phyloP scores from a whole-genome alignment of 805 yeast genomes.

The Peterozyma xylosa region DNA sequence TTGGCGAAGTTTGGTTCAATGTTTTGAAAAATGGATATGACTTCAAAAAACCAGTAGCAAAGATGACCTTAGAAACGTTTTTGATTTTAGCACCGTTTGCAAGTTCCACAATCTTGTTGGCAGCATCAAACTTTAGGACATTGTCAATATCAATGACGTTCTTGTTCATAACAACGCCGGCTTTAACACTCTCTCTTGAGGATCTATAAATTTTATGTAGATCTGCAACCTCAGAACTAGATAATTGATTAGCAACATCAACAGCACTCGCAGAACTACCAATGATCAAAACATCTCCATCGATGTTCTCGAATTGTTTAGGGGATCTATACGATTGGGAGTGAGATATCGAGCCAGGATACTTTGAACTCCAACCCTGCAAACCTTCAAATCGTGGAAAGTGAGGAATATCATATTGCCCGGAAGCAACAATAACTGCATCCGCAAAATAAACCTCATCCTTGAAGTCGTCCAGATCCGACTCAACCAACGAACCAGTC shows the following conservation, averaged over 20 bases:
- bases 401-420: constrained; percentile 51
- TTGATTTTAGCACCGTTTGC: constrained; percentile 36
- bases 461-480: constrained; percentile 8
- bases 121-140: constrained; percentile 22
- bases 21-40: constrained; percentile 47
- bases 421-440: constrained; percentile 55
- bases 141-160: constrained; percentile 31
- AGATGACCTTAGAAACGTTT: constrained; percentile 46
- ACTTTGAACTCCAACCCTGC: constrained; percentile 30
- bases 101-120: constrained; percentile 30
- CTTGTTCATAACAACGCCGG: constrained; percentile 7
- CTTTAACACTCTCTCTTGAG: constrained; percentile 33
- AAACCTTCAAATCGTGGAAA: constrained; percentile 51
- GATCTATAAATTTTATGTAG: constrained; percentile 37
- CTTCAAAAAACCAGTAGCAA: constrained; percentile 68
- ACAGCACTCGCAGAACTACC: constrained; percentile 72
- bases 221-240: constrained; percentile 21
- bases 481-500: constrained; percentile 18
- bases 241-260: constrained; percentile 60
- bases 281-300: constrained; percentile 46
- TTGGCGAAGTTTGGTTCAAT: constrained; percentile 10
- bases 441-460: constrained; percentile 38
- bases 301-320: constrained; percentile 27
- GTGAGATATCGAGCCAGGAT: constrained; percentile 45
- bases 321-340: constrained; percentile 47